Percentiles rank a stretch among this genome's conserved stretches.
Conservation (phyloP, 495 filamentous ascomycete species). For the Neurospora sp. region DNA sequence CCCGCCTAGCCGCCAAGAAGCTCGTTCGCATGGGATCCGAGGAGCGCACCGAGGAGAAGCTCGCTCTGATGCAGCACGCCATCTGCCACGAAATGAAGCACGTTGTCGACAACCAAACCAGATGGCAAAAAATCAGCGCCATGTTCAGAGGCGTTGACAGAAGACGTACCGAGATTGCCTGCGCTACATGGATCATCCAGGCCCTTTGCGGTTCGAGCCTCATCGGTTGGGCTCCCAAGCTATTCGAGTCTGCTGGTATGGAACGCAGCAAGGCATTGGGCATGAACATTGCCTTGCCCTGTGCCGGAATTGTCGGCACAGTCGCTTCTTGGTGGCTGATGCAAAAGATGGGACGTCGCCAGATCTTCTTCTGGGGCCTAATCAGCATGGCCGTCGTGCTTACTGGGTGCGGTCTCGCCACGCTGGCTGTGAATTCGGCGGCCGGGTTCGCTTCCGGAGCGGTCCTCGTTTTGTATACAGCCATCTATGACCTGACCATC, state of each 20-base stretch:
- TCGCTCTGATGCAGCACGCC: slow-evolving; percentile 61
- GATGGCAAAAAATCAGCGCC: slow-evolving; percentile 25
- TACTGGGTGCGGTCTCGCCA: slow-evolving; percentile 16
- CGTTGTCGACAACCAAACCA: slow-evolving; percentile 22
- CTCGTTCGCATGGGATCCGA: slow-evolving; percentile 38
- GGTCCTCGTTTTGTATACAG: slow-evolving; percentile 41
- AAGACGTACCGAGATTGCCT: slow-evolving; percentile 60
- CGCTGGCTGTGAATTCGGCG: slow-evolving; percentile 15
- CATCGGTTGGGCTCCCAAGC: slow-evolving; percentile 59
- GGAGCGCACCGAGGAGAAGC: slow-evolving; percentile 47
- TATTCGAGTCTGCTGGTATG: slow-evolving; percentile 59
- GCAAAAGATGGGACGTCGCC: slow-evolving; percentile 37
- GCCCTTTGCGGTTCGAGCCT: slow-evolving; percentile 59
- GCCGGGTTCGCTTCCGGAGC: slow-evolving; percentile 39
- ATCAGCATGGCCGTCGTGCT: slow-evolving; percentile 32
- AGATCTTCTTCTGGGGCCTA: slow-evolving; percentile 43
- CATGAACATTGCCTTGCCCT: slow-evolving; percentile 31
- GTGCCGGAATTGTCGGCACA: slow-evolving; percentile 42
- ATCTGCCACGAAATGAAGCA: slow-evolving; percentile 47
- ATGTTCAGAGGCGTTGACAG: slow-evolving; percentile 58
- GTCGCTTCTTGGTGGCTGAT: slow-evolving; percentile 44
- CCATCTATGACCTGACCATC: slow-evolving; percentile 47
- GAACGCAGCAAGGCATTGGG: slow-evolving; percentile 37
- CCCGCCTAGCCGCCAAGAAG: slow-evolving; percentile 38
- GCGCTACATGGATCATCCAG: slow-evolving; percentile 61